These are phyloP conservation scores for Phragmites australis DNA, from an alignment of 176 grass and related monocot species.

Conservation along the genomic window DNA sequence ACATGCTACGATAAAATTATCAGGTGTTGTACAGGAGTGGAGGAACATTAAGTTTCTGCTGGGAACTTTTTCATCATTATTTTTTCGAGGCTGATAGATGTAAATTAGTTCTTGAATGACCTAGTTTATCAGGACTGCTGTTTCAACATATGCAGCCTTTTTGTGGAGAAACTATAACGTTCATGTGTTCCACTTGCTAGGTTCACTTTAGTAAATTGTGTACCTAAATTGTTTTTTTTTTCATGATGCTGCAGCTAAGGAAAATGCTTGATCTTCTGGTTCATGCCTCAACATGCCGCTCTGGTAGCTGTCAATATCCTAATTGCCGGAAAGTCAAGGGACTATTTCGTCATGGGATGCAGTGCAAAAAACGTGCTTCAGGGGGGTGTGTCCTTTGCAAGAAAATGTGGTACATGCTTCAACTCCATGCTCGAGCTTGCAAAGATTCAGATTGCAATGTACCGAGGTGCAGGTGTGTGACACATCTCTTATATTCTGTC, in stretches of 20 bases:
- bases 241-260: slow-evolving; percentile 60
- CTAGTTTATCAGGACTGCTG: too few species aligned
- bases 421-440: slow-evolving; percentile 91
- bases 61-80: background rate
- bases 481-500: background rate
- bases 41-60: background rate
- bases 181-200: background rate
- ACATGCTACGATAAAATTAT: background rate
- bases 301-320: slow-evolving; percentile 65
- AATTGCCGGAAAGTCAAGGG: slow-evolving; percentile 85
- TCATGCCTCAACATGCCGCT: slow-evolving; percentile 71
- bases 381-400: slow-evolving; percentile 82
- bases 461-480: slow-evolving; percentile 91
- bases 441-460: slow-evolving; percentile 89
- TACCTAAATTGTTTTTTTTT: slow-evolving; percentile 24
- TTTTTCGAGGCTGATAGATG: background rate
- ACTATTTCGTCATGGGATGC: slow-evolving; percentile 84
- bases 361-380: slow-evolving; percentile 69
- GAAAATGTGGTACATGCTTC: slow-evolving; percentile 90
- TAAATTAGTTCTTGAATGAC: background rate
- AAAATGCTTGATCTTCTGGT: slow-evolving; percentile 85
- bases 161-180: background rate
- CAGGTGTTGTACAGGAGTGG: background rate
- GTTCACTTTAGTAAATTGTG: slow-evolving; percentile 13
- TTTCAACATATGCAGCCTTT: too few species aligned